Conservation (phyloP, 2,329 filamentous ascomycete species). For the Colletotrichum spinosum region DNA sequence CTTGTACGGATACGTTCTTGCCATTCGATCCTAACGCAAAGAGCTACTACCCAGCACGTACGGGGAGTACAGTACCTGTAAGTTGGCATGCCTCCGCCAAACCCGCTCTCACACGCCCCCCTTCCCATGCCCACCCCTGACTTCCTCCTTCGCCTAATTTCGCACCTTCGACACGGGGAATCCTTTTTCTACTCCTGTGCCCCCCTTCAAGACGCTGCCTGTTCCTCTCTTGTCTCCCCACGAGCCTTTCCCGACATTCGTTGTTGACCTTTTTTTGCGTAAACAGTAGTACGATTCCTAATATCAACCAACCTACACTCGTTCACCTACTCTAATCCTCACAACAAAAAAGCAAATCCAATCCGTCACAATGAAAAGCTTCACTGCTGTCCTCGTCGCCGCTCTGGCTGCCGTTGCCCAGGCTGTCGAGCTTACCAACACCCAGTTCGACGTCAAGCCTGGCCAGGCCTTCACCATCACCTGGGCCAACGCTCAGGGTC, state of each 20-base stretch:
- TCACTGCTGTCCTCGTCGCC: conserved; percentile 45
- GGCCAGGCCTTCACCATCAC: conserved; percentile 57
- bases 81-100: conserved; percentile 32
- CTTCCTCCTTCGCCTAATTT: conserved; percentile 36
- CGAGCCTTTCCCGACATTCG: conserved; percentile 37
- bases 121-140: conserved; percentile 36
- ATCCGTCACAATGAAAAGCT: conserved; percentile 48
- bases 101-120: conserved; percentile 23
- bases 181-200: conserved; percentile 34
- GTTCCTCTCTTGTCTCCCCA: conserved; percentile 18
- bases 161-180: conserved; percentile 31
- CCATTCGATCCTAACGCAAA: background rate
- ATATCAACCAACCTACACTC: conserved; percentile 24
- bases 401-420: conserved; percentile 45
- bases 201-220: background rate
- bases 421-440: conserved; percentile 50
- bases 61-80: conserved; percentile 16
- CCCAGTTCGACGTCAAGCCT: conserved; percentile 48
- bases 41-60: conserved; percentile 2
- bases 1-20: background rate
- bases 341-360: conserved; percentile 32
- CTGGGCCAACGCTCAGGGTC: conserved; percentile 54
- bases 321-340: conserved; percentile 25
- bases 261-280: conserved; percentile 34
- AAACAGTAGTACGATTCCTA: conserved; percentile 34